Conservation (phyloP, 2,329 filamentous ascomycete genomes). For the Chrysoporthe austroafricana region DNA sequence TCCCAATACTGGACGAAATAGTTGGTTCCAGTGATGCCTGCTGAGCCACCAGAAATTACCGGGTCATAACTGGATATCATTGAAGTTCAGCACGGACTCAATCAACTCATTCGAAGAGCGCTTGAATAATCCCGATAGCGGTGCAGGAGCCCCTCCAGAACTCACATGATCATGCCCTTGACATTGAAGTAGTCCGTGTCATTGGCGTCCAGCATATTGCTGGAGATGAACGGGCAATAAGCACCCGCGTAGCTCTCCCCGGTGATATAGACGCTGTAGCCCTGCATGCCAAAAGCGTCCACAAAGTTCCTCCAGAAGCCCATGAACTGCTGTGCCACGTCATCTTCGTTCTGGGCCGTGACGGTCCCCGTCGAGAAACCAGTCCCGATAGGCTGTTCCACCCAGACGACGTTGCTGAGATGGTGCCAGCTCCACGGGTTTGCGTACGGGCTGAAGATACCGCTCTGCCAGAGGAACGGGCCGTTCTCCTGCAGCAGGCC, state of each 20-base stretch:
- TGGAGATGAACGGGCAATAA: conserved; percentile 69
- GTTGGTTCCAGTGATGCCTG: conserved; percentile 49
- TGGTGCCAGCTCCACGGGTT: conserved; percentile 73
- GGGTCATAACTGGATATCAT: conserved; percentile 59
- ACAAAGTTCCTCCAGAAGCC: conserved; percentile 77
- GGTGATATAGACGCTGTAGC: conserved; percentile 68
- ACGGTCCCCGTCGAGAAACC: conserved; percentile 68
- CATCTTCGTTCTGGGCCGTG: conserved; percentile 64
- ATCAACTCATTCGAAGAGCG: not conserved
- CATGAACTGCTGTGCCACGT: conserved; percentile 68
- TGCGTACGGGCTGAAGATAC: conserved; percentile 62
- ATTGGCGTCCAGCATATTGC: conserved; percentile 68
- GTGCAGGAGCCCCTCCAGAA: not conserved
- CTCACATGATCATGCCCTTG: conserved; percentile 61
- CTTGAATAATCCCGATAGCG: no score
- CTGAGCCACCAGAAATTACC: conserved; percentile 53
- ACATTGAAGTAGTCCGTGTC: conserved; percentile 68
- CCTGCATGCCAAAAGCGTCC: conserved; percentile 64
- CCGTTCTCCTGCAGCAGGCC: conserved; percentile 75
- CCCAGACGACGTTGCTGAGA: conserved; percentile 74
- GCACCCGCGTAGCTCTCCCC: conserved; percentile 59
- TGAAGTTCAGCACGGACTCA: not conserved
- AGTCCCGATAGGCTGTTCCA: conserved; percentile 65
- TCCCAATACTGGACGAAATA: conserved; percentile 62
- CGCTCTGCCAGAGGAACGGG: conserved; percentile 67